A percentile compares a stretch with the other conserved stretches of the same genome.
Conservation (phyloP, 257 asterid species). For the Jacaranda mimosifolia region DNA sequence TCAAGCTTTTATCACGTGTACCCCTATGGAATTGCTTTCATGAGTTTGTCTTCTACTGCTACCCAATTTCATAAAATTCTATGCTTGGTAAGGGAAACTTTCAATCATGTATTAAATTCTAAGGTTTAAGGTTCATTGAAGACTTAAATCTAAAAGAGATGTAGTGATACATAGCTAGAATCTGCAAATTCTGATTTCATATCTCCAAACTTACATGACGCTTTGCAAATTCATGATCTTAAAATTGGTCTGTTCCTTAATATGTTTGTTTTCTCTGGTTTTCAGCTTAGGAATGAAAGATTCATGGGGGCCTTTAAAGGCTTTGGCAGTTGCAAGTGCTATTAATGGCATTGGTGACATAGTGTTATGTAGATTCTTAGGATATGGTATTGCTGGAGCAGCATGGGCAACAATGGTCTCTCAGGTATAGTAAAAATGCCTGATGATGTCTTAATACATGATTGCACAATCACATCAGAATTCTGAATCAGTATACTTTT, state of each 20-base stretch:
- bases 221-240: constrained; percentile 25
- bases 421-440: constrained; percentile 62
- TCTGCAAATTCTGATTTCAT: constrained; percentile 19
- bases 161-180: constrained; percentile 21
- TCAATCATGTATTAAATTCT: constrained; percentile 11
- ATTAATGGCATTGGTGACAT: constrained; percentile 90
- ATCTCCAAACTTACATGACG: constrained; percentile 18
- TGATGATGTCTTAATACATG: constrained; percentile 25
- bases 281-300: constrained; percentile 97
- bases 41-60: constrained; percentile 1
- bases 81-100: constrained; percentile 24
- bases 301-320: constrained; percentile 98
- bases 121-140: not conserved
- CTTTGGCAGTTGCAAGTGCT: constrained; percentile 84
- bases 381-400: constrained; percentile 98
- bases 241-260: constrained; percentile 15
- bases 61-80: constrained; percentile 5
- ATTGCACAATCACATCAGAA: not conserved
- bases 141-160: constrained; percentile 14
- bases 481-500: not conserved
- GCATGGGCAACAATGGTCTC: constrained; percentile 99
- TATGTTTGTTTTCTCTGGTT: constrained; percentile 24
- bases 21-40: constrained; percentile 17
- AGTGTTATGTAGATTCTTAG: constrained; percentile 78
- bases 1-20: constrained; percentile 8